These are phyloP conservation scores for Mycena rebaudengoi DNA, from an alignment of 768 basidiomycete species.

Conservation along the genomic window DNA sequence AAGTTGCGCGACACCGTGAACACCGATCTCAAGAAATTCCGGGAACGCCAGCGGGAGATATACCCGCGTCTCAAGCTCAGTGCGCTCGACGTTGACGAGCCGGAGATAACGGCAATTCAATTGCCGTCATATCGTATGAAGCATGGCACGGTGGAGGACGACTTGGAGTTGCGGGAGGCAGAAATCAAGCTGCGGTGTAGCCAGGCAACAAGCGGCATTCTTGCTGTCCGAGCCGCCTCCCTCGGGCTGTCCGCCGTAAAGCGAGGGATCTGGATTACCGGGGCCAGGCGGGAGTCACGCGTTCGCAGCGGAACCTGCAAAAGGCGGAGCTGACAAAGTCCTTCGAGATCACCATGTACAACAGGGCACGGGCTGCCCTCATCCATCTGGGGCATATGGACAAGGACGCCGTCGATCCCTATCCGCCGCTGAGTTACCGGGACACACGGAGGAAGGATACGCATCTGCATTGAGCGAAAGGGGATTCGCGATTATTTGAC, in stretches of 20 bases:
- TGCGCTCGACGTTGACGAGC: slow-evolving; percentile 10
- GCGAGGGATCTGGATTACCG: slow-evolving; percentile 6
- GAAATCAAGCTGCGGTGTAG: slow-evolving; percentile 13
- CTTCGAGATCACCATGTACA: slow-evolving; percentile 16
- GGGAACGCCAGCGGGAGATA: slow-evolving; percentile 1
- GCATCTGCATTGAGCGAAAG: slow-evolving; percentile 8
- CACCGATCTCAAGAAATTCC: slow-evolving; percentile 10
- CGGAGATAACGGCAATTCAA: slow-evolving; percentile 11
- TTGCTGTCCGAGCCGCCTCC: neutral
- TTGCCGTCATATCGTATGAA: slow-evolving; percentile 16
- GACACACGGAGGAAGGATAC: slow-evolving; percentile 21
- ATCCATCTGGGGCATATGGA: slow-evolving; percentile 7
- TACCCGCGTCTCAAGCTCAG: slow-evolving; percentile 12
- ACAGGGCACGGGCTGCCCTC: neutral
- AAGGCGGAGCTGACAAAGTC: slow-evolving; percentile 15
- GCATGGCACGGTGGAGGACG: too few species aligned
- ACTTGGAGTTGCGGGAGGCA: neutral
- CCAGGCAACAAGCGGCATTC: slow-evolving; percentile 3
- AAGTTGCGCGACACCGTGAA: slow-evolving; percentile 2
- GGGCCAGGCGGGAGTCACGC: slow-evolving; percentile 11
- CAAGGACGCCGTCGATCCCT: slow-evolving; percentile 2
- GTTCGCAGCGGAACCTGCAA: slow-evolving; percentile 13
- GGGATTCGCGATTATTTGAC: slow-evolving; percentile 21
- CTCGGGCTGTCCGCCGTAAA: slow-evolving; percentile 18
- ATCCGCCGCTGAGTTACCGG: neutral